Percentiles rank a stretch among this genome's conserved stretches.
Conservation (phyloP, 352 stramenopile genomes). For the Pythium angustatum region DNA sequence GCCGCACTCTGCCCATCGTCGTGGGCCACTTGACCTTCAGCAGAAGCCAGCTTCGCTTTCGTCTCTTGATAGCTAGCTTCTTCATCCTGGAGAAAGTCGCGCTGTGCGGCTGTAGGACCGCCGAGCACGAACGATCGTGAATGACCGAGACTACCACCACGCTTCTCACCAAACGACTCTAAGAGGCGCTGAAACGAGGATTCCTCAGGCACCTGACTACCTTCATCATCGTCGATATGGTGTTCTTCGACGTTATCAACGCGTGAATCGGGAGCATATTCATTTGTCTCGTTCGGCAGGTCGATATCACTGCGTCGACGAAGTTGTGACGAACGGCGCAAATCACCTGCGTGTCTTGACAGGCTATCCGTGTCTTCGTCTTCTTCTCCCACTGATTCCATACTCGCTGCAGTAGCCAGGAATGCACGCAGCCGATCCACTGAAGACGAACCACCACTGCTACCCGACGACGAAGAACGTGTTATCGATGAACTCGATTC, state of each 20-base stretch:
- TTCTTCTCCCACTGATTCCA: background rate
- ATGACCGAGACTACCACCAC: conserved; percentile 20
- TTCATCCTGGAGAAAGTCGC: conserved; percentile 56
- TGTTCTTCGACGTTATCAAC: background rate
- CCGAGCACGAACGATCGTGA: conserved; percentile 37
- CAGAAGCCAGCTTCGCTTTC: background rate
- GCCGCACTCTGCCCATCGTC: conserved; percentile 12
- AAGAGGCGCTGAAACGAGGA: conserved; percentile 54
- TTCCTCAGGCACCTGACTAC: background rate
- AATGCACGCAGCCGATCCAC: conserved; percentile 28
- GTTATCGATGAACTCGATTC: background rate
- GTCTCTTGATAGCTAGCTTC: conserved; percentile 32
- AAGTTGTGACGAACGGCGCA: background rate
- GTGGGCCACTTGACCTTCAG: background rate
- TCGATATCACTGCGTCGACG: background rate
- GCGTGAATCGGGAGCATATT: background rate
- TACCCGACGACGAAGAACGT: background rate
- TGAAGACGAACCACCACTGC: conserved; percentile 7
- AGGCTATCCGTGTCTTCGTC: background rate
- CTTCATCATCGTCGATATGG: background rate
- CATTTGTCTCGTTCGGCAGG: background rate
- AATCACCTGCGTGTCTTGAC: background rate
- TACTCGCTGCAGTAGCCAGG: conserved; percentile 13
- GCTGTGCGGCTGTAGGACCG: conserved; percentile 34
- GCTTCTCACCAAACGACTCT: conserved; percentile 42